Base-by-base conservation (phyloP, 306 rosid genomes). In the Luffa aegyptiaca region DNA sequence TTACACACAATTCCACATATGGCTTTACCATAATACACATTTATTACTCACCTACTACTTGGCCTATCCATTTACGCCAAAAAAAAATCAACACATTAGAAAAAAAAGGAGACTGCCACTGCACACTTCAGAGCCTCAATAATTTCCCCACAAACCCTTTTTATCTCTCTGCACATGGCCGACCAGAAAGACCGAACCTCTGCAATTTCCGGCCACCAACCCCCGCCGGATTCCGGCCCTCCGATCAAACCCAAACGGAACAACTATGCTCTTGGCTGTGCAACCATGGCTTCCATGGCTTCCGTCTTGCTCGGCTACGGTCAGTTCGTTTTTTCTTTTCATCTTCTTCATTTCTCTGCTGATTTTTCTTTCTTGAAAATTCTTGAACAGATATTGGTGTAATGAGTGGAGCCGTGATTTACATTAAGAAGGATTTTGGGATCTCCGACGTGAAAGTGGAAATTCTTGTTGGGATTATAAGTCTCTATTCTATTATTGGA, bases 341-440 rank as follows among this genome's bases (percentile, higher is more conserved):
- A 4, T 3, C 58, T 21, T 49, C 37, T 2, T 9, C 3, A 31
- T 33, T 59, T 36, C n/a, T 33, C n/a, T 12, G 1, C 3, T 65
- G 0, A 10, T 6, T 13, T 33, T 12, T 53, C 7, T 11, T 55
- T 55, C 52, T 48, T 39, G 42, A 53, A 13, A 53, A 53, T 8
- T 58, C 10, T 4, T 2, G 0, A 53, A 68, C 90, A 94, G 98
- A 95, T 83, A 83, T 91, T 26, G 98, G 98, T 13, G 98, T 95
- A 57, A 95, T 95, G 97, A 95, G 98, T 75, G 98, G 98, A 82
- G 98, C 97, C 0, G 81, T 31, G 0, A 79, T 90, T 10, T 90
- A 59, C 80, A 95, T 95, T 49, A 14, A 91, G 79, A 18, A 84
- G 0, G 77, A 72, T 10, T 72, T 72, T 1, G 0, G 1, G 3